A percentile compares a stretch with the other conserved stretches of the same genome.
These are phyloP conservation scores for Oidiodendron maius DNA, from an alignment of 495 filamentous ascomycete species.

Conservation along the genomic window DNA sequence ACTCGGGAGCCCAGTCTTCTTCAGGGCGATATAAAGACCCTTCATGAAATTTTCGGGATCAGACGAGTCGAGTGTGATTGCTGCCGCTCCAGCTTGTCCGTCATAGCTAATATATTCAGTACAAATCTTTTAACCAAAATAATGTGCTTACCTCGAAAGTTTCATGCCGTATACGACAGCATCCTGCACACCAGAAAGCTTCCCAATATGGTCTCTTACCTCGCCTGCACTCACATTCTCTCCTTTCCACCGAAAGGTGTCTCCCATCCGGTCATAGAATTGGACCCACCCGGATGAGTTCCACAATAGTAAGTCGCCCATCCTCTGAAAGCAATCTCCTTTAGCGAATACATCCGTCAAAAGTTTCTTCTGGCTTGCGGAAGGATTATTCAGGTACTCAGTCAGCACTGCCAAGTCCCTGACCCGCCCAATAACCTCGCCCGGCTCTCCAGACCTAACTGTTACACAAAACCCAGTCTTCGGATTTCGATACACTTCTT, in stretches of 20 bases:
- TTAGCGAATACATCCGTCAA: constrained; percentile 20
- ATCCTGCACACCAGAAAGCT: constrained; percentile 38
- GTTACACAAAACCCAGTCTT: constrained; percentile 20
- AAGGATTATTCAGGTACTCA: constrained; percentile 19
- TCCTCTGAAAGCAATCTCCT: constrained; percentile 21
- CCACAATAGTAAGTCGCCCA: constrained; percentile 19
- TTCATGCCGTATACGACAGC: constrained; percentile 47
- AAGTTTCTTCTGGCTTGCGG: constrained; percentile 21
- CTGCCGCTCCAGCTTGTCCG: constrained; percentile 46
- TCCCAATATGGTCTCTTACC: constrained; percentile 40
- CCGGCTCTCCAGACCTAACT: constrained; percentile 14
- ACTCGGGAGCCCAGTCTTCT: constrained; percentile 41
- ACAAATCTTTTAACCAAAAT: too few species aligned
- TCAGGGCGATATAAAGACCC: constrained; percentile 32
- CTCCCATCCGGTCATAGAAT: constrained; percentile 24
- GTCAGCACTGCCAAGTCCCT: constrained; percentile 21
- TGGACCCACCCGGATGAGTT: constrained; percentile 19
- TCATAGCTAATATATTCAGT: constrained; percentile 35
- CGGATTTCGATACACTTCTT: constrained; percentile 15
- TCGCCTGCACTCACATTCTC: constrained; percentile 26
- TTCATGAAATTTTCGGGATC: constrained; percentile 30
- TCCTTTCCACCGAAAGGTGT: constrained; percentile 25
- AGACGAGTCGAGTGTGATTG: constrained; percentile 36
- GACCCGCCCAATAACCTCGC: constrained; percentile 23
- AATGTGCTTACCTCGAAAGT: constrained; percentile 34